phyloP scores from a whole-genome alignment of 768 basidiomycete genomes.

The Jaapia argillacea region DNA sequence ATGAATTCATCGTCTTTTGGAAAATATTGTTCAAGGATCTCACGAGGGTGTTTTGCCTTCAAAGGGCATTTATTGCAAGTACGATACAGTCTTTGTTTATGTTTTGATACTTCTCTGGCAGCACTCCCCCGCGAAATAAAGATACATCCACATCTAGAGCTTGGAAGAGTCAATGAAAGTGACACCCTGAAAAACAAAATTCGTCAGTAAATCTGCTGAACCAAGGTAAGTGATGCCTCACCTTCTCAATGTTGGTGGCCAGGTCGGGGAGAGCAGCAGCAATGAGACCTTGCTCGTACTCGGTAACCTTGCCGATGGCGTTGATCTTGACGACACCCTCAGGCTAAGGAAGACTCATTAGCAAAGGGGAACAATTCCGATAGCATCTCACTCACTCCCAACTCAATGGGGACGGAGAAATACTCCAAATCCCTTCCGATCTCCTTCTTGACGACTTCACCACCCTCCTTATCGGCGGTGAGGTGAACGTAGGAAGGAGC shows the following conservation, averaged over 20 bases:
- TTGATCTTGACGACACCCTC: conserved; percentile 78
- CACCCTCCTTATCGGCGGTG: conserved; percentile 58
- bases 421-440: conserved; percentile 70
- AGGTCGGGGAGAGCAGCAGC: conserved; percentile 78
- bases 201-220: not conserved
- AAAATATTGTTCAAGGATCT: no score
- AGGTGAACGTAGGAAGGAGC: conserved; percentile 81
- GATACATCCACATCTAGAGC: conserved; percentile 10
- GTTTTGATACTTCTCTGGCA: not conserved
- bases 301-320: conserved; percentile 66
- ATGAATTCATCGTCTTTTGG: no score
- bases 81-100: no score
- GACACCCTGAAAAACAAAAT: conserved; percentile 13
- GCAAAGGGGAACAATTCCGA: conserved; percentile 1
- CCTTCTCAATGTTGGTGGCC: conserved; percentile 58
- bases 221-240: conserved; percentile 20
- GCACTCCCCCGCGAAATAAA: no score
- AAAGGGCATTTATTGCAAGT: no score
- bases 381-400: conserved; percentile 49
- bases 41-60: no score
- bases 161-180: conserved; percentile 18
- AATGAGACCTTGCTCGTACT: conserved; percentile 68
- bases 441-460: conserved; percentile 66
- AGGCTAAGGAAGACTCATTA: conserved; percentile 30
- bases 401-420: conserved; percentile 84